Evolutionary conservation across 257 asterid species (phyloP).

Genomic region (Solanum pinnatisectum): DNA sequence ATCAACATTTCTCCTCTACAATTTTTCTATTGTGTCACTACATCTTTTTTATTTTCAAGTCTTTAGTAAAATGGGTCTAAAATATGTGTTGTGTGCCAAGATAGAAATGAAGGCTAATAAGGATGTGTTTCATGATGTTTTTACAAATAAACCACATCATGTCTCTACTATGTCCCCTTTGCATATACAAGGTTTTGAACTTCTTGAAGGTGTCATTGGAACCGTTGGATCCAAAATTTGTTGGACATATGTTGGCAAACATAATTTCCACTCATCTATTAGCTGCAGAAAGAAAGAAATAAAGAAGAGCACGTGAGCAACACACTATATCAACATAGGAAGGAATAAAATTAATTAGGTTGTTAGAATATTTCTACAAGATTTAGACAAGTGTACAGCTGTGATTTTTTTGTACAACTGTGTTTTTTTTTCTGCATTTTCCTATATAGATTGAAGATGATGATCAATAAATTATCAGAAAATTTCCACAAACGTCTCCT

Average conservation of each 20-base stretch:
- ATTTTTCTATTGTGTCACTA: too few relatives aligned
- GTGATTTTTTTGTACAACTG: not conserved
- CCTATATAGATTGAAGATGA: too few relatives aligned
- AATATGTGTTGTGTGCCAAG: not conserved
- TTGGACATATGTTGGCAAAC: not conserved
- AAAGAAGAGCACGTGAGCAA: not conserved
- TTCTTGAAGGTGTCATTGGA: constrained; percentile 1
- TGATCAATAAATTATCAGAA: too few relatives aligned
- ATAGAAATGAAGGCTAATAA: not conserved
- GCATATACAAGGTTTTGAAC: not conserved
- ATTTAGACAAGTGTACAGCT: not conserved
- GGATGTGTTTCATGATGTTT: constrained; percentile 1
- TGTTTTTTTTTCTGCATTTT: too few relatives aligned
- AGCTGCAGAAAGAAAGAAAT: too few relatives aligned
- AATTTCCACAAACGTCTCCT: too few relatives aligned
- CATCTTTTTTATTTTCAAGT: not conserved
- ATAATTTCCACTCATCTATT: too few relatives aligned
- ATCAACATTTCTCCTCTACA: not conserved
- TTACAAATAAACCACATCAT: constrained; percentile 6
- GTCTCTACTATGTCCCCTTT: not conserved
- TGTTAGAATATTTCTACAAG: not conserved
- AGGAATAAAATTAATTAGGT: not conserved
- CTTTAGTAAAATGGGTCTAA: not conserved
- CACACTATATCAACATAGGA: not conserved
- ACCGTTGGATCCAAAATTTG: not conserved